phyloP scores from a whole-genome alignment of 345 rosid species.

The Eucalyptus fibrosa region DNA sequence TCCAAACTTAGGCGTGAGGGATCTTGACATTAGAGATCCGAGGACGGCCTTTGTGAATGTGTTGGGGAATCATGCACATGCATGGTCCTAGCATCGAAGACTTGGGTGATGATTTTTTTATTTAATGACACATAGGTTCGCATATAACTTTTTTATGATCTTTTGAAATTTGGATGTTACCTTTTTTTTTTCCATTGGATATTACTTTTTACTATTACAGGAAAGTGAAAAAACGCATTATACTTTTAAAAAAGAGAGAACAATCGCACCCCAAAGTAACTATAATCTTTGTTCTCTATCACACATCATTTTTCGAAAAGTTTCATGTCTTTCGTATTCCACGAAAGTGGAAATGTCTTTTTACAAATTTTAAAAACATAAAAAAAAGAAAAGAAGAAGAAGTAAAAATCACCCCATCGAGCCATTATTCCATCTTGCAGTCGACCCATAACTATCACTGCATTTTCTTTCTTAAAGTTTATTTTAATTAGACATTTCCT shows the following conservation, averaged over 20 bases:
- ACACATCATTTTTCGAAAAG: background rate
- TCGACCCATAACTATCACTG: background rate
- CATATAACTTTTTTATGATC: background rate
- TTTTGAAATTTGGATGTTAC: background rate
- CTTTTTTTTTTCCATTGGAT: background rate
- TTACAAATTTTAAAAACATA: background rate
- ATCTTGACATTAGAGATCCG: background rate
- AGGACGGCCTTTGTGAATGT: too few species aligned
- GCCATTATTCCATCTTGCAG: background rate
- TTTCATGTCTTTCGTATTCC: background rate
- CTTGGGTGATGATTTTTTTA: background rate
- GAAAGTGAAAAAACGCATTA: background rate
- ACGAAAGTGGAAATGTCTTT: background rate
- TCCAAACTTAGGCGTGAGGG: background rate
- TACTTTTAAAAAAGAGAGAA: background rate
- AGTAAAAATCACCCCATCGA: background rate
- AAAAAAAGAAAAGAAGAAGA: too few species aligned
- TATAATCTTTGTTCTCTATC: background rate
- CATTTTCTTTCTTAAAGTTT: background rate
- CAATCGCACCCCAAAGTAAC: background rate
- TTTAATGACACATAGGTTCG: background rate
- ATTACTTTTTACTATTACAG: background rate
- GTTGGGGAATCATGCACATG: too few species aligned
- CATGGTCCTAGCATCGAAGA: background rate
- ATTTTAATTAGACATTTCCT: background rate